Evolutionary conservation across 2,329 filamentous ascomycete genomes (phyloP), one percentile per base, ranked within the genome.

Genomic region (Penicillium hordei): DNA sequence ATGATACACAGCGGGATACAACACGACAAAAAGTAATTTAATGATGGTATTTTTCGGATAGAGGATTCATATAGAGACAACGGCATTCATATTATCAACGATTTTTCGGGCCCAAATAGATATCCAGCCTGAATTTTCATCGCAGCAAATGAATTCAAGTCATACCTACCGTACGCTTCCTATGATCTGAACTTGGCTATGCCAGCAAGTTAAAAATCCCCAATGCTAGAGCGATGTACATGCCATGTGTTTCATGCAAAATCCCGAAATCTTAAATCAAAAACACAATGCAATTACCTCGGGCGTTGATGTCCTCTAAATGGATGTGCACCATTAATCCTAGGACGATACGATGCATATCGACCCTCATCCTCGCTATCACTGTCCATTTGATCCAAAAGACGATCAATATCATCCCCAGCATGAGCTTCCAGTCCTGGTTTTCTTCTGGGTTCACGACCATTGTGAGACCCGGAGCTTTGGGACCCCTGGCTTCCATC

Each of bases 381-480:
- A 52, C 71, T 75, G 21, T 68, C 70, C 74, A 76, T 76, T 57
- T 76, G 74, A 55, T 76, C 74, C 21, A 76, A 58, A 29, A 76
- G 68, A n/a, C 73, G 72, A 52, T 76, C 74, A 21, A 76, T 76
- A 54, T 75, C 74, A 55, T 76, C 74, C 1, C 72, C 74, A 19
- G 74, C 72, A 36, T 70, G 65, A 9, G 71, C 65, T 54, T 75
- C 73, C 9, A 72, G 57, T 2, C 62, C 68, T 5, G 61, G 58
- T 4, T 55, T 57, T 36, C 57, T 43, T 45, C 60, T 48, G 27
- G 42, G 31, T 25, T 52, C 45, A 17, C 45, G 57, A 21, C 53
- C 48, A 44, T 55, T 61, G 31, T 49, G 48, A 23, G 52, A 60
- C 17, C 50, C 45, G 19, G 61, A 59, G 15, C 59, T 58, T 45